phyloP scores from a whole-genome alignment of 2,329 filamentous ascomycete genomes.

The Ampelomyces quisqualis region DNA sequence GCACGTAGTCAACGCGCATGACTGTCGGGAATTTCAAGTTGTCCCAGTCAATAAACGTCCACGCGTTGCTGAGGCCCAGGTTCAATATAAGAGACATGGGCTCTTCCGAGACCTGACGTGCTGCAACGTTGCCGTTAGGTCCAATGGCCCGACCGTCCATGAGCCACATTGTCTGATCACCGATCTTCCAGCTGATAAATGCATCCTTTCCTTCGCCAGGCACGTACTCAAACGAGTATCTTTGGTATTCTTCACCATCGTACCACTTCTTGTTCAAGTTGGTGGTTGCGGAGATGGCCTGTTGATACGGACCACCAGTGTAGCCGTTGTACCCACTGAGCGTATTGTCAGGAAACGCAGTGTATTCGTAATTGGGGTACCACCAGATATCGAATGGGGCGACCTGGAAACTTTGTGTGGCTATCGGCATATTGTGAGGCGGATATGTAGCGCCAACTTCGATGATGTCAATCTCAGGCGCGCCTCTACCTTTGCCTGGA shows the following conservation, averaged over 20 bases:
- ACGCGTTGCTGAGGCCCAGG: conserved; percentile 54
- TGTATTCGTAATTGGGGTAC: conserved; percentile 55
- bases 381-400: conserved; percentile 55
- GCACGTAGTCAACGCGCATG: conserved; percentile 58
- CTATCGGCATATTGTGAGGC: conserved; percentile 44
- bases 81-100: conserved; percentile 58
- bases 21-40: conserved; percentile 53
- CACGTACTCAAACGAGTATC: conserved; percentile 57
- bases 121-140: conserved; percentile 55
- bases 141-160: conserved; percentile 56
- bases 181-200: conserved; percentile 56
- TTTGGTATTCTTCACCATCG: conserved; percentile 56
- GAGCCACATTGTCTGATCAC: conserved; percentile 53
- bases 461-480: conserved; percentile 53
- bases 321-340: conserved; percentile 55
- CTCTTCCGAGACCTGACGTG: conserved; percentile 53
- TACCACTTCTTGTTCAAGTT: conserved; percentile 59
- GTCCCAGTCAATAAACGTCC: conserved; percentile 51
- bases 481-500: conserved; percentile 50
- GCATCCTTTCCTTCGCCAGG: conserved; percentile 51
- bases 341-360: conserved; percentile 53
- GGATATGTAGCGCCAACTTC: conserved; percentile 51
- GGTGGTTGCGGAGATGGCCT: conserved; percentile 58
- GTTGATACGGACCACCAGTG: conserved; percentile 57
- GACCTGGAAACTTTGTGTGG: conserved; percentile 53